Base-by-base conservation (phyloP, 2,329 filamentous ascomycete species). In the Trichoderma semiorbis region DNA sequence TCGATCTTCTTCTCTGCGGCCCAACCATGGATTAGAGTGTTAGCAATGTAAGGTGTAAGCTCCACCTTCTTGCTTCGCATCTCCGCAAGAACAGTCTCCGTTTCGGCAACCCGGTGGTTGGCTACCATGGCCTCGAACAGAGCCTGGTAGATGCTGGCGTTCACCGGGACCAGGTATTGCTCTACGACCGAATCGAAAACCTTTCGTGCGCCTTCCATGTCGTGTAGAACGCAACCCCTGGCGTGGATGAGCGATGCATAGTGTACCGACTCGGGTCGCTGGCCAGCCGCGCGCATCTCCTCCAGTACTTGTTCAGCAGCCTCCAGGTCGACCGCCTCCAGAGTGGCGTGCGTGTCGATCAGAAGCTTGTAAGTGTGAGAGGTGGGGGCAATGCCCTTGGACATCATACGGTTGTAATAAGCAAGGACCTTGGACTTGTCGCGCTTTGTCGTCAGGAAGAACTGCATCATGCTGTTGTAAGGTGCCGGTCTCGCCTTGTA, bases 381-480 rank as follows among this genome's bases (percentile, higher is more conserved):
- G 1, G 96, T 98, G 2, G 96, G 95, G 73, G 92, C 86, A 79
- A 99, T 99, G 71, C 91, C 90, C 84, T 92, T 93, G 26, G 89
- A 87, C 80, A 92, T 90, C 96, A 99, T 98, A 74, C 95, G 93
- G 82, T 97, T 92, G 80, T 97, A 98, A 86, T 98, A 99, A 36
- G 91, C 88, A 28, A 99, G 87, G 6, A 98, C 95, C 89, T 98
- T 98, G 81, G 87, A 85, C 84, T 96, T 95, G 81, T 99, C 95
- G 68, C 94, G 93, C 89, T 98, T 98, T 70, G 95, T 98, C 71
- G 93, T 97, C 76, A 98, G 86, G 89, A 98, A 99, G 85, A 97
- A 98, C 81, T 99, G 96, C 90, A 99, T 99, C 91, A 99, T 93
- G 83, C 94, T 97, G 86, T 99, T 98, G 87, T 99, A 99, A 1